Conservation (phyloP, 768 basidiomycete species). For the Termitomyces sp. region DNA sequence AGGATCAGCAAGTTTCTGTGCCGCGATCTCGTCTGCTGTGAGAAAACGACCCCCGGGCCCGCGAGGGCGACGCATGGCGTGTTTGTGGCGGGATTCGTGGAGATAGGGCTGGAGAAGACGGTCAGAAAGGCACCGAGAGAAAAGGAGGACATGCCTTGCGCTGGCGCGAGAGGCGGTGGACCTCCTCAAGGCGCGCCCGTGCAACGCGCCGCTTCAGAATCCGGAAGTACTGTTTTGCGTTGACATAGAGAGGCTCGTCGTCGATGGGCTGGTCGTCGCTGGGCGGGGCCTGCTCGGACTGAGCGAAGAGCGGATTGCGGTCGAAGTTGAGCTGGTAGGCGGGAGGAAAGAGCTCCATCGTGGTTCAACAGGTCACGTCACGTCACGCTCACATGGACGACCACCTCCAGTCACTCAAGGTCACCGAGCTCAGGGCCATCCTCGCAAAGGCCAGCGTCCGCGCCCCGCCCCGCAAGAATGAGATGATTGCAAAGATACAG, state of each 20-base stretch:
- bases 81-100: slow-evolving; percentile 96
- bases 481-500: slow-evolving; percentile 62
- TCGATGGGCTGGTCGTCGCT: slow-evolving; percentile 51
- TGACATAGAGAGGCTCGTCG: slow-evolving; percentile 98
- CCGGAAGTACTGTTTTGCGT: slow-evolving; percentile 98
- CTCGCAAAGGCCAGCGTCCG: slow-evolving; percentile 49
- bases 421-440: slow-evolving; percentile 65
- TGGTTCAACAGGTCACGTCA: slow-evolving; percentile 30
- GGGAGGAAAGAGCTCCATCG: slow-evolving; percentile 48
- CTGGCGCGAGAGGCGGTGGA: slow-evolving; percentile 88
- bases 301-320: slow-evolving; percentile 20
- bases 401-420: slow-evolving; percentile 62
- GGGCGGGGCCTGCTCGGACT: slow-evolving; percentile 17
- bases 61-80: slow-evolving; percentile 95
- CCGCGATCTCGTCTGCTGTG: slow-evolving; percentile 92
- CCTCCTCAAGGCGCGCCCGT: slow-evolving; percentile 87
- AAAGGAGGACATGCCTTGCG: slow-evolving; percentile 64
- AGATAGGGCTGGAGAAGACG: slow-evolving; percentile 75
- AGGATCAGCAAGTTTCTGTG: slow-evolving; percentile 54
- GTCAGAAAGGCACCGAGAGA: slow-evolving; percentile 7
- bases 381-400: slow-evolving; percentile 23
- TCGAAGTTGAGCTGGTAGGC: slow-evolving; percentile 46
- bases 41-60: slow-evolving; percentile 98
- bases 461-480: slow-evolving; percentile 56
- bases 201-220: slow-evolving; percentile 95